Conservation (phyloP, 257 asterid species). For the Paulownia fortunei region DNA sequence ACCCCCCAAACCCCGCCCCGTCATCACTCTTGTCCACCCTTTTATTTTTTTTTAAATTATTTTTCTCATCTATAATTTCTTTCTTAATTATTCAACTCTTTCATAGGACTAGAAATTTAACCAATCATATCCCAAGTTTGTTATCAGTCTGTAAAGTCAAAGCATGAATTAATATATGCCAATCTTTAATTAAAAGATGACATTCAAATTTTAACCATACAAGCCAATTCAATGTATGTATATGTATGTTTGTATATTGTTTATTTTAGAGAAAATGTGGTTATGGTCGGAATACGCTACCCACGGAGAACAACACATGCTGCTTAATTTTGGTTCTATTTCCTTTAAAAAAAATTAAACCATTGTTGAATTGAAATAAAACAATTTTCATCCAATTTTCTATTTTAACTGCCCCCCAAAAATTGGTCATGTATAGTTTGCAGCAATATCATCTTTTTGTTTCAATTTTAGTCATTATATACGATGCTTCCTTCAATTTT, state of each 20-base stretch:
- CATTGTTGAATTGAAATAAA: too few relatives aligned
- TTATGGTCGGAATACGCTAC: too few relatives aligned
- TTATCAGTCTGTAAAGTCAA: slow-evolving; percentile 18
- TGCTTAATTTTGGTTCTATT: too few relatives aligned
- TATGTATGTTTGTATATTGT: not conserved
- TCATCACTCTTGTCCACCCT: slow-evolving; percentile 17
- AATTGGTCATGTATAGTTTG: not conserved
- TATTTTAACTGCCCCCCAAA: too few relatives aligned
- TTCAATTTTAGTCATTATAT: too few relatives aligned
- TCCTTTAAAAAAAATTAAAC: too few relatives aligned
- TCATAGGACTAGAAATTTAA: not conserved
- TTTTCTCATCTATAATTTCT: not conserved
- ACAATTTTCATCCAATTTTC: too few relatives aligned
- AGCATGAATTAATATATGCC: not conserved
- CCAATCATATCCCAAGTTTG: slow-evolving; percentile 1
- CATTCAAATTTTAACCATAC: not conserved
- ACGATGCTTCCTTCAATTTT: not conserved
- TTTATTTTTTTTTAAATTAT: not conserved
- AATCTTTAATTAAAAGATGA: too few relatives aligned
- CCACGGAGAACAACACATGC: too few relatives aligned
- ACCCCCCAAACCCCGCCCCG: slow-evolving; percentile 13
- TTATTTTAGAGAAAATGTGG: too few relatives aligned
- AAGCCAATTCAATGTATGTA: too few relatives aligned
- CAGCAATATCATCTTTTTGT: not conserved
- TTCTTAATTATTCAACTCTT: not conserved